A percentile compares a stretch with the other conserved stretches of the same genome.
phyloP scores from a whole-genome alignment of 345 rosid genomes.

The Ceriops zippeliana region DNA sequence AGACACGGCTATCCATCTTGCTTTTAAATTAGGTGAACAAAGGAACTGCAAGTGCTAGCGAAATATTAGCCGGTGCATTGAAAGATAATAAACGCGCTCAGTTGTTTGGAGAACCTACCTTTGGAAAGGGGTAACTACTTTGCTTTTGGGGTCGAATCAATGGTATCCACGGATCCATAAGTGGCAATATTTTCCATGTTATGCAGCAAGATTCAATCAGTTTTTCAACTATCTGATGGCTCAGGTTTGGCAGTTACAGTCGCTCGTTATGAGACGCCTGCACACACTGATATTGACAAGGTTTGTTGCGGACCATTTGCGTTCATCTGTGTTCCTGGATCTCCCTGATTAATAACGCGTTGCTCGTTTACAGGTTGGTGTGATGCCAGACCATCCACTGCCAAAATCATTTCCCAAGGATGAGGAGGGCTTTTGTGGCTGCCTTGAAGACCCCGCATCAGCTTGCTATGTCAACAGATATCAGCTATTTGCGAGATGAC shows the following conservation, averaged over 20 bases:
- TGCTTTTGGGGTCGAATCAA: not conserved
- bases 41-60: constrained; percentile 98
- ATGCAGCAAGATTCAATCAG: constrained; percentile 93
- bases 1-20: not conserved
- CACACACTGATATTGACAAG: constrained; percentile 83
- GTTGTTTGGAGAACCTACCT: constrained; percentile 83
- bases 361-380: constrained; percentile 56
- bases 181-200: constrained; percentile 5
- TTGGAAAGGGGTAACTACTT: constrained; percentile 80
- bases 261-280: constrained; percentile 95
- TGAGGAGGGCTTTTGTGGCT: constrained; percentile 66
- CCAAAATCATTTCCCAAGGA: constrained; percentile 77
- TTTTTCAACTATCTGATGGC: constrained; percentile 91
- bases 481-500: constrained; percentile 57
- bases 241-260: constrained; percentile 91
- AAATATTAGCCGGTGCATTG: constrained; percentile 88
- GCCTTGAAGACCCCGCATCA: constrained; percentile 71
- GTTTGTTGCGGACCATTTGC: constrained; percentile 27
- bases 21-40: constrained; percentile 68
- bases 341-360: not conserved
- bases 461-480: constrained; percentile 60
- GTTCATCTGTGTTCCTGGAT: not conserved
- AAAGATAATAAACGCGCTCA: constrained; percentile 91
- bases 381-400: constrained; percentile 85
- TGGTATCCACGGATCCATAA: constrained; percentile 5